Conservation (phyloP, 192 early-diverging fungal species). For the Linnemannia schmuckeri region DNA sequence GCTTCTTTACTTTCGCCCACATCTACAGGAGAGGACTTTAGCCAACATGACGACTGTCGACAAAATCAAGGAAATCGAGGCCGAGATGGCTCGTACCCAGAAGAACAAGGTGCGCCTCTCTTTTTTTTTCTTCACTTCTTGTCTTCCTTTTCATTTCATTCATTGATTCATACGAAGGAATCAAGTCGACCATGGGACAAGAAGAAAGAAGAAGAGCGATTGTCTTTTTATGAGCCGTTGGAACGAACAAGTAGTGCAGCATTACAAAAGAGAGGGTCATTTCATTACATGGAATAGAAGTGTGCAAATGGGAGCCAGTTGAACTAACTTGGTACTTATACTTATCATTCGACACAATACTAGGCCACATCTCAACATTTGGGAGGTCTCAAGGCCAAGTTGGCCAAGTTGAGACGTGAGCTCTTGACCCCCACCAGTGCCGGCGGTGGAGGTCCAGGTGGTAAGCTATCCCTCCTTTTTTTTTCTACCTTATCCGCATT, state of each 20-base stretch:
- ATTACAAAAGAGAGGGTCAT: no score
- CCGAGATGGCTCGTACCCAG: slow-evolving; percentile 91
- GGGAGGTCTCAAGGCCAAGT: slow-evolving; percentile 95
- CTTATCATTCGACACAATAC: neutral
- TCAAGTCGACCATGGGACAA: neutral
- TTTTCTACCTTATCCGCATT: neutral
- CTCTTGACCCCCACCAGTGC: slow-evolving; percentile 88
- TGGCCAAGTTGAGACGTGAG: slow-evolving; percentile 96
- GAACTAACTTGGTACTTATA: neutral
- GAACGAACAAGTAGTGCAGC: no score
- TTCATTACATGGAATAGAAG: no score
- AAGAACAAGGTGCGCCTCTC: slow-evolving; percentile 82
- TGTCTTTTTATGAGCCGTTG: neutral
- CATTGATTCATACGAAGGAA: no score
- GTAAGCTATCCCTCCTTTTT: slow-evolving; percentile 37
- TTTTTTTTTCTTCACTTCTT: no score
- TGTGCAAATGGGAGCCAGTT: neutral
- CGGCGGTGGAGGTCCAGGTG: slow-evolving; percentile 90
- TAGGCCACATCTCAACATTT: slow-evolving; percentile 93
- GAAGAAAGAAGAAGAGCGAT: neutral
- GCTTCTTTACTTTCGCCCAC: slow-evolving; percentile 1
- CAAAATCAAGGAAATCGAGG: slow-evolving; percentile 68
- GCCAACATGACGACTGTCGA: slow-evolving; percentile 57
- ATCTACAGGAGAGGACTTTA: neutral
- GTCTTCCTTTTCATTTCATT: no score